A percentile compares a stretch with the other conserved stretches of the same genome.
Conservation (phyloP, 225 moss, liverwort and hornwort species). For the Straminergon stramineum region DNA sequence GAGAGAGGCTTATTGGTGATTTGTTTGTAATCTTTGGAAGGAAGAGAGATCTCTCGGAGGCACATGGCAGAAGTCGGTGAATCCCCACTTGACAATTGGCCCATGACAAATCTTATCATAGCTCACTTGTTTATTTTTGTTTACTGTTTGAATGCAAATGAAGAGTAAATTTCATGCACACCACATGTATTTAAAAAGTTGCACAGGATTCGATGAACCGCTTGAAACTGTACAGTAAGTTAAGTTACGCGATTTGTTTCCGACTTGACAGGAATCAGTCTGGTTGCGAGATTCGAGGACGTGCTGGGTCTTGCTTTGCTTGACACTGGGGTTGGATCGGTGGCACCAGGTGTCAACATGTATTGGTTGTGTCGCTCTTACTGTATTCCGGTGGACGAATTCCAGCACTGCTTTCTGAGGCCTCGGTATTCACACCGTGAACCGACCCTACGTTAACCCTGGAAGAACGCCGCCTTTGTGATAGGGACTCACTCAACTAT, state of each 20-base stretch:
- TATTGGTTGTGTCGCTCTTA: no score
- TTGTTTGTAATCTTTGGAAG: neutral
- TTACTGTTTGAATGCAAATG: neutral
- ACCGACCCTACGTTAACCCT: neutral
- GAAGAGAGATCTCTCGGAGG: neutral
- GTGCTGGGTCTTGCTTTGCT: neutral
- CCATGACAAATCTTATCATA: neutral
- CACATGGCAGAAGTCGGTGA: constrained; percentile 10
- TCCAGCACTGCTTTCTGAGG: neutral
- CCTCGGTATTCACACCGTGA: neutral
- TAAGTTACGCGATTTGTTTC: neutral
- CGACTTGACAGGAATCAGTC: neutral
- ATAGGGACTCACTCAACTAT: neutral
- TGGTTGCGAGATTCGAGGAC: neutral
- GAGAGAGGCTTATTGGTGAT: neutral
- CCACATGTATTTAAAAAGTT: no score
- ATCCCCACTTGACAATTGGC: neutral
- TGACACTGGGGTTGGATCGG: neutral
- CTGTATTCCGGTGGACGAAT: neutral
- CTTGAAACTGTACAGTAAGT: neutral
- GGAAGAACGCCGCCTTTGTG: rapidly evolving
- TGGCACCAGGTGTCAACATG: neutral
- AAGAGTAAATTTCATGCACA: neutral
- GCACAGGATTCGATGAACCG: neutral
- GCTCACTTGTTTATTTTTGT: neutral